These are phyloP conservation scores for Pleurozium schreberi DNA, from an alignment of 225 moss, liverwort and hornwort genomes.

Conservation along the genomic window DNA sequence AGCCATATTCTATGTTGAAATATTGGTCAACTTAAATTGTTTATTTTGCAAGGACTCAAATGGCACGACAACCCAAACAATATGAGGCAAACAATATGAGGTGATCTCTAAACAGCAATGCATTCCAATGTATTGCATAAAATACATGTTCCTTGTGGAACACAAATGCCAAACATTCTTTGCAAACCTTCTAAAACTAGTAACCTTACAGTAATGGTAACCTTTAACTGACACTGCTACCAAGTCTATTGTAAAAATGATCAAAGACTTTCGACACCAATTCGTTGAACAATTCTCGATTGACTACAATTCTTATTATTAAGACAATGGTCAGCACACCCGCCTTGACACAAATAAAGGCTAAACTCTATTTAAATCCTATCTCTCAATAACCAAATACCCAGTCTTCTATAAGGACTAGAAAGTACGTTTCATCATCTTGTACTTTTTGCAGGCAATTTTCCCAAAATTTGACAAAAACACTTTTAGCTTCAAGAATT, in stretches of 20 bases:
- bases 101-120: background rate
- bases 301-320: background rate
- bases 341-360: background rate
- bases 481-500: background rate
- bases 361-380: background rate
- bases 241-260: no score
- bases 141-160: background rate
- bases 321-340: background rate
- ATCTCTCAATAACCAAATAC: background rate
- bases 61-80: background rate
- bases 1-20: no score
- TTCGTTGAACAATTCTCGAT: background rate
- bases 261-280: background rate
- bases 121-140: background rate
- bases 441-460: background rate
- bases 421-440: background rate
- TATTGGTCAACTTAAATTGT: background rate
- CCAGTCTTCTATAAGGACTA: background rate
- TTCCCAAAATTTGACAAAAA: background rate
- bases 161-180: background rate
- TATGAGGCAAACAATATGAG: fast-evolving
- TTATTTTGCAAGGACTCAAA: background rate
- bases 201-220: background rate
- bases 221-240: background rate
- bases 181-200: background rate